Conservation (phyloP, 1,284 basidiomycete genomes). For the Peniophora sp. region DNA sequence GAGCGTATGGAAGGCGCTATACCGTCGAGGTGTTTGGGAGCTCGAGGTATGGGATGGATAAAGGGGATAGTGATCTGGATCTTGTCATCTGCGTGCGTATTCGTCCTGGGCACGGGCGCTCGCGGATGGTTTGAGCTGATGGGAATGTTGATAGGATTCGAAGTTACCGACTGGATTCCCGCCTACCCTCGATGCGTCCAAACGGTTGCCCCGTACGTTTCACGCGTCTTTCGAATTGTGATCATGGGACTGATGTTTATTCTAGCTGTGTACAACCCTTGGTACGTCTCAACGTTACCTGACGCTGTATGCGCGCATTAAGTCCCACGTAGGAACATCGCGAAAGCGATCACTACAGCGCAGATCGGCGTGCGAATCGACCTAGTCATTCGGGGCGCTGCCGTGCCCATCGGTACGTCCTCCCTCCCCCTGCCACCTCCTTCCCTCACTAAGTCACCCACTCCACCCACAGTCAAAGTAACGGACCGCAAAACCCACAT, state of each 20-base stretch:
- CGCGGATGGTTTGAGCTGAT: background rate
- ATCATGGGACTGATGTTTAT: background rate
- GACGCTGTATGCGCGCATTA: background rate
- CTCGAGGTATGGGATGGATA: constrained; percentile 16
- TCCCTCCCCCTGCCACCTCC: background rate
- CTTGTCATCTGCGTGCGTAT: constrained; percentile 16
- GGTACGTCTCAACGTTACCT: background rate
- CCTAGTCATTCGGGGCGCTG: background rate
- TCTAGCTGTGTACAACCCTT: background rate
- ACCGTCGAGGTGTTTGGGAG: constrained; percentile 16
- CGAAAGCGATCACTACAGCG: background rate
- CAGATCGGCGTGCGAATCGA: background rate
- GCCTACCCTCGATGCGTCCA: background rate
- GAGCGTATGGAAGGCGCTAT: constrained; percentile 11
- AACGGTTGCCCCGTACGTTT: constrained; percentile 1
- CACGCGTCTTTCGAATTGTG: background rate
- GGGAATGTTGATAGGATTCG: constrained; percentile 7
- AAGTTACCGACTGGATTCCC: constrained; percentile 5
- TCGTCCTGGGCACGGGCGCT: background rate
- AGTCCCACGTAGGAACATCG: background rate
- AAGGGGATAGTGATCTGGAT: constrained; percentile 17
- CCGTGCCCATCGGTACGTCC: background rate
- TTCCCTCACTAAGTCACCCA: no score
- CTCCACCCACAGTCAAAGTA: constrained; percentile 36
- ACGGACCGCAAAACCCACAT: constrained; percentile 33